Evolutionary conservation across 805 yeast species (phyloP).

Genomic region (Ogataea ganodermae): DNA sequence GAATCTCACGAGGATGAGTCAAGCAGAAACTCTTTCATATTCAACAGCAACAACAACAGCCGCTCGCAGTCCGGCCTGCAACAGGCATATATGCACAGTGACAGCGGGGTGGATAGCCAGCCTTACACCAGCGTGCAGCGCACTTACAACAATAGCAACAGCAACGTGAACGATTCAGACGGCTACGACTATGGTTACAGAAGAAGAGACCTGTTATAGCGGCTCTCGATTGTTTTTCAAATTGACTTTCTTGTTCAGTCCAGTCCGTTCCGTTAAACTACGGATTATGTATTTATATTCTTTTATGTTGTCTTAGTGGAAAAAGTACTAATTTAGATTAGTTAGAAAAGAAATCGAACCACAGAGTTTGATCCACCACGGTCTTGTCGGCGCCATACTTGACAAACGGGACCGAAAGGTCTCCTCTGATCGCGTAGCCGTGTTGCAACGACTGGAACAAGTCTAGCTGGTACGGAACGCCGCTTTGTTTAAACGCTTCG

Average conservation of each 20-base stretch:
- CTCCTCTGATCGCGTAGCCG: slow-evolving; percentile 79
- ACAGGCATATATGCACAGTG: slow-evolving; percentile 9
- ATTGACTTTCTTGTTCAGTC: neutral
- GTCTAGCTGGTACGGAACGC: slow-evolving; percentile 56
- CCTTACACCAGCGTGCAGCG: neutral
- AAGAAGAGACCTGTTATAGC: slow-evolving; percentile 20
- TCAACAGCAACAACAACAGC: slow-evolving; percentile 15
- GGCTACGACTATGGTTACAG: slow-evolving; percentile 13
- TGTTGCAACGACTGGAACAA: slow-evolving; percentile 63
- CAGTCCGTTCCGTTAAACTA: neutral
- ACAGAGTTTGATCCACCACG: slow-evolving; percentile 43
- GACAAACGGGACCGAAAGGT: slow-evolving; percentile 47
- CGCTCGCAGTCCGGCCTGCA: slow-evolving; percentile 12
- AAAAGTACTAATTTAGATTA: neutral
- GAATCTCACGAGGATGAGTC: slow-evolving; percentile 18
- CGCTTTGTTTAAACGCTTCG: slow-evolving; percentile 49
- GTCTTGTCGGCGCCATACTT: slow-evolving; percentile 66
- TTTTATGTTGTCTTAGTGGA: slow-evolving; percentile 3
- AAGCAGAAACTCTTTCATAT: slow-evolving; percentile 22
- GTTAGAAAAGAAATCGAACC: slow-evolving; percentile 16
- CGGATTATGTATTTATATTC: slow-evolving; percentile 5
- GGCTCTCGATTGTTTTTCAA: neutral
- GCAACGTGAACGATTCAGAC: neutral
- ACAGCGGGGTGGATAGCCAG: slow-evolving; percentile 4
- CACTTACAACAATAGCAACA: neutral